These are phyloP conservation scores for Phallus indusiatus DNA, from an alignment of 768 basidiomycete genomes.

Conservation along the genomic window DNA sequence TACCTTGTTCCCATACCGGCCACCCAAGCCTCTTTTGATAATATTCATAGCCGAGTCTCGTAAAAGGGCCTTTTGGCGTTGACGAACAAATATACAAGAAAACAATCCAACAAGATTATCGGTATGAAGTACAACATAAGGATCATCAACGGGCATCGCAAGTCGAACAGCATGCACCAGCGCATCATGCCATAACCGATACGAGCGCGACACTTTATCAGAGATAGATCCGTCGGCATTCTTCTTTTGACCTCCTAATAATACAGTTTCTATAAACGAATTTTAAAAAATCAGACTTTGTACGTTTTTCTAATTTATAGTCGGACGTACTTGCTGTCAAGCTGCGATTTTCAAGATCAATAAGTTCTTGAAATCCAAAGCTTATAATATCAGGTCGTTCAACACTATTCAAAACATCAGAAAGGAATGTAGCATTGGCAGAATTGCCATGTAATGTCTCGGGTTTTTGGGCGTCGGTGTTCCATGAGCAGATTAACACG, in stretches of 20 bases:
- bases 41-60: conserved; percentile 68
- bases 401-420: conserved; percentile 62
- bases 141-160: conserved; percentile 61
- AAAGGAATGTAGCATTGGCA: conserved; percentile 74
- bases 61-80: conserved; percentile 41
- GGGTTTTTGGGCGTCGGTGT: conserved; percentile 82
- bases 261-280: conserved; percentile 75
- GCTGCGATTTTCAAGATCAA: conserved; percentile 88
- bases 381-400: conserved; percentile 80
- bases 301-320: neutral
- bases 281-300: neutral
- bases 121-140: conserved; percentile 73
- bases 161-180: conserved; percentile 62
- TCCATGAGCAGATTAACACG: conserved; percentile 83
- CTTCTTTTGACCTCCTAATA: conserved; percentile 69
- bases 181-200: conserved; percentile 83
- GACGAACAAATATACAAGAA: conserved; percentile 37
- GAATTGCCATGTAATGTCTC: conserved; percentile 53
- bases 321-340: conserved; percentile 58
- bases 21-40: conserved; percentile 88
- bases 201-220: conserved; percentile 79
- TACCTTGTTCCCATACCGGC: conserved; percentile 93
- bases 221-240: conserved; percentile 49
- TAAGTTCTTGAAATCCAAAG: conserved; percentile 94
- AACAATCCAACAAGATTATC: conserved; percentile 90